Base-by-base conservation (phyloP, 2,329 filamentous ascomycete genomes). In the Penicillium sp. region DNA sequence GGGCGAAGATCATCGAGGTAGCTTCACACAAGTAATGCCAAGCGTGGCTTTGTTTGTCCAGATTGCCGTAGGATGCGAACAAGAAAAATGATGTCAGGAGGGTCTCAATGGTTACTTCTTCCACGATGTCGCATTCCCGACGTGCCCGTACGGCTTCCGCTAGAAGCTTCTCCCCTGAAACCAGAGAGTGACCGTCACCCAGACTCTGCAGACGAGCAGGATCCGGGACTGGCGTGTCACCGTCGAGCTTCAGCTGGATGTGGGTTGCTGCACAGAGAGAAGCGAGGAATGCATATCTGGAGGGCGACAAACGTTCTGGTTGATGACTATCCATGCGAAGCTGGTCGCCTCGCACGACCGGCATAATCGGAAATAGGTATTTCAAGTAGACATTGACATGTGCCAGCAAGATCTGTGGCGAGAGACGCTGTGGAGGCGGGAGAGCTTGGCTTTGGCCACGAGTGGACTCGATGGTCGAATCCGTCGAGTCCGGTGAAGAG, bases 21-120 rank as follows among this genome's bases (percentile, higher is more conserved):
- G 89, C 89, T 75, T 95, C 90, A 28, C 90, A 86, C 10, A 94
- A 79, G 71, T 91, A 87, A 70, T 88, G 92, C 90, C 90, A 94
- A 1, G 90, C 90, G 73, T 88, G 87, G 63, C 90, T 87, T 72
- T 92, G 89, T 72, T 88, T 82, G 63, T 92, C 89, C 49, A 91
- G 78, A 39, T 86, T 88, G 61, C 89, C 88, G 72, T 89, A 86
- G 59, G 88, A 88, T 39, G 85, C 88, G 67, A 91, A 92, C 28
- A 94, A 73, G 73, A 94, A 92, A 75, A 90, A 92, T 55, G 88
- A 92, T n/a, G 89, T 91, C 59, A 88, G 86, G 11, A 80, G 71
- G 8, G 69, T 74, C 47, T 75, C 73, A 22, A 79, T 64, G 20
- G 69, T 75, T n/a, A 78, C 71, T 20, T 73, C 71, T 17, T 79